These are phyloP conservation scores for Dothistroma septosporum DNA, from an alignment of 2,329 filamentous ascomycete species.

Conservation along the genomic window DNA sequence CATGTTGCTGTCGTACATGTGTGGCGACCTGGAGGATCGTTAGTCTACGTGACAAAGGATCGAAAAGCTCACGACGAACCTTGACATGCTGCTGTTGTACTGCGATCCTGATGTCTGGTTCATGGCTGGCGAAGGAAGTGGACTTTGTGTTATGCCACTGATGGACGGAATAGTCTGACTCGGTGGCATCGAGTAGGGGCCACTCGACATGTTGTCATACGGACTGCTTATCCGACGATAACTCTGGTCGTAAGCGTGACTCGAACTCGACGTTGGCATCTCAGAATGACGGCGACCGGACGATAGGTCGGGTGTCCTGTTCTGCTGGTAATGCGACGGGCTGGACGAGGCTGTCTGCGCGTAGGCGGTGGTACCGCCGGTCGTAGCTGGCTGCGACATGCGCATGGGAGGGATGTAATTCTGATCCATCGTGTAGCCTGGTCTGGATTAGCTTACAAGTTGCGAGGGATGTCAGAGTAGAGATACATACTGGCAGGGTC, in stretches of 20 bases:
- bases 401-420: conserved; percentile 35
- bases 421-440: conserved; percentile 32
- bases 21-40: conserved; percentile 28
- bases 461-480: conserved; percentile 2
- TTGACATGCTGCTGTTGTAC: conserved; percentile 24
- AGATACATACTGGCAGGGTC: conserved; percentile 30
- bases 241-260: conserved; percentile 19
- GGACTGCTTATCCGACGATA: conserved; percentile 31
- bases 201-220: conserved; percentile 24
- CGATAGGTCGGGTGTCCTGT: conserved; percentile 19
- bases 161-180: conserved; percentile 32
- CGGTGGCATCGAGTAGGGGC: conserved; percentile 27
- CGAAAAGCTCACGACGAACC: conserved; percentile 20
- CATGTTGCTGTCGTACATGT: conserved; percentile 27
- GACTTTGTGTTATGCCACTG: conserved; percentile 34
- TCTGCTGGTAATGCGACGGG: conserved; percentile 32
- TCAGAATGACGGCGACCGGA: conserved; percentile 26
- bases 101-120: conserved; percentile 21
- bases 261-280: conserved; percentile 19
- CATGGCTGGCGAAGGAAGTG: conserved; percentile 31
- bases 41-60: conserved; percentile 4
- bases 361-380: conserved; percentile 25
- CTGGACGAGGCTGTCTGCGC: conserved; percentile 29
- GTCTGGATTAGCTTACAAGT: conserved; percentile 9
- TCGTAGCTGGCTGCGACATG: conserved; percentile 28